These are phyloP conservation scores for Apiospora sp. DNA, from an alignment of 2,329 filamentous ascomycete genomes.

Conservation along the genomic window DNA sequence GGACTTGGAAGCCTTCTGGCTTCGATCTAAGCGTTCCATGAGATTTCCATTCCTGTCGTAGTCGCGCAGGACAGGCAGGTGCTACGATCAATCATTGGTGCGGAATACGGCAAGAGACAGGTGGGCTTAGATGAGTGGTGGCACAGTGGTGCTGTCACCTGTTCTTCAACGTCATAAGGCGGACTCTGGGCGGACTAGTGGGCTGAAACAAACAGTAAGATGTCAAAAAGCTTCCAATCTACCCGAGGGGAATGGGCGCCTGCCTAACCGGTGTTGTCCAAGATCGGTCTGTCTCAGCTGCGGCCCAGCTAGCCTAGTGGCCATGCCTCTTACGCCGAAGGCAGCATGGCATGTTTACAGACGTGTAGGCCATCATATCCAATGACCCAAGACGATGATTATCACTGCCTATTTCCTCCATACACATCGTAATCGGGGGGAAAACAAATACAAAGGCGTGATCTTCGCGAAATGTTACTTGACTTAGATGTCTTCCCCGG, in stretches of 20 bases:
- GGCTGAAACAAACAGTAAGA: conserved; percentile 1
- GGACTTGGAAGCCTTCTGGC: too few relatives aligned
- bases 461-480: not conserved
- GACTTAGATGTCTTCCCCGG: not conserved
- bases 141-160: conserved; percentile 1
- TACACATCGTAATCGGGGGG: not conserved
- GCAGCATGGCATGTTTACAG: not conserved
- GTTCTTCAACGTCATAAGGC: not conserved
- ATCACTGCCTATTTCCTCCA: not conserved
- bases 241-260: not conserved
- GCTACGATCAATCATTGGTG: not conserved
- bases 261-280: not conserved
- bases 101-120: not conserved
- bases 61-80: not conserved
- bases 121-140: not conserved
- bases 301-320: not conserved
- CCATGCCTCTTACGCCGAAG: not conserved
- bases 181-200: not conserved
- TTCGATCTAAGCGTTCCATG: not conserved
- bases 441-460: not conserved
- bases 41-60: not conserved
- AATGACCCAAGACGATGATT: not conserved
- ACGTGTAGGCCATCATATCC: not conserved
- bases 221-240: not conserved
- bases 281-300: conserved; percentile 3